Evolutionary conservation across 768 basidiomycete genomes (phyloP), one percentile per base, ranked within the genome.

Genomic region (Clathrus columnatus): DNA sequence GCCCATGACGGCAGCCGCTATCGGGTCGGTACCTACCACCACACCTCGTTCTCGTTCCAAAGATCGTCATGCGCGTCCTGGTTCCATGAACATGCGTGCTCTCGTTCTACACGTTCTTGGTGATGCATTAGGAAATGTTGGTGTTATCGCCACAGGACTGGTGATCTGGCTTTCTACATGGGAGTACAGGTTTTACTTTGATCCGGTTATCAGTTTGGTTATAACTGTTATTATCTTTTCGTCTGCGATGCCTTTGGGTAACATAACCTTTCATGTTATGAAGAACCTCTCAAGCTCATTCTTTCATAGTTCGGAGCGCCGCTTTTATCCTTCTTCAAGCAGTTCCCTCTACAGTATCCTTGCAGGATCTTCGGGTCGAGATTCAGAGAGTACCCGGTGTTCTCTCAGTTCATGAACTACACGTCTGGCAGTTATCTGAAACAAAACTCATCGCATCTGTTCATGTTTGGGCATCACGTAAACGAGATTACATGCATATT

Each of bases 61-160:
- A 66, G 72, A 78, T 65, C 60, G 70, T 20, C 81, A 84, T 62
- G 70, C 71, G 7, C 62, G 62, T 10, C 70, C 73, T 44, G 84
- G 83, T 0, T 90, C 85, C 0, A 98, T 99, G 96, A 99, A 98
- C 70, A 97, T 98, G 94, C 86, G 76, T n/a, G 96, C 93, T 27
- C 76, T 99, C 1, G 75, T 98, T 28, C 71, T 99, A 26, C 96
- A 99, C 68, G 96, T 98, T 36, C 69, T 99, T 45, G 95, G 95
- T 29, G 95, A 99, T 72, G 95, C 95, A 54, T 79, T 99, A 23
- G 96, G 96, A 49, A 98, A 99, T 68, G 89, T 98, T 59, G 96
- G 96, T 51, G 96, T 99, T 59, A 96, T 99, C 57, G 83, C 86
- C 30, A 91, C 94, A 4, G 96, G 96, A 55, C 80, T 98, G 10